Percentiles rank a stretch among this genome's conserved stretches.
Evolutionary conservation across 805 yeast genomes (phyloP).

Genomic region (Saturnispora sanitii): DNA sequence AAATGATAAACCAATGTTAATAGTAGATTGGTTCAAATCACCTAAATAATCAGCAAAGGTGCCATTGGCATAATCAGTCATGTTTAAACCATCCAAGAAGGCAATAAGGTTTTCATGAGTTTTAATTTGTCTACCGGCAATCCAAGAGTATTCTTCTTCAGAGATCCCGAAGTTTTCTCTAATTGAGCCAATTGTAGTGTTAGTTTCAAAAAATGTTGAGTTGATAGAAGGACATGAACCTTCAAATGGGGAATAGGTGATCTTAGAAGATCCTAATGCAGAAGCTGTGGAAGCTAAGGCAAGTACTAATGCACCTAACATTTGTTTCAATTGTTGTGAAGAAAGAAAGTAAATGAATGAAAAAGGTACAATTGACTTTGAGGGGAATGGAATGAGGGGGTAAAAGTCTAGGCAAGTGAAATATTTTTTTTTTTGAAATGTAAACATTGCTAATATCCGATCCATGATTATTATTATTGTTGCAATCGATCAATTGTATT

Average conservation of each 20-base stretch:
- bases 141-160: constrained; percentile 42
- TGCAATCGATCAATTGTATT: no score
- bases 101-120: constrained; percentile 34
- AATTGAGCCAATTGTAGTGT: constrained; percentile 14
- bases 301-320: constrained; percentile 1
- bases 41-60: constrained; percentile 30
- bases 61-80: constrained; percentile 36
- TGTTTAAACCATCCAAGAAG: constrained; percentile 35
- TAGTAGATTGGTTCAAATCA: constrained; percentile 25
- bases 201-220: constrained; percentile 3
- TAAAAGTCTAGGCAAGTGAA: background rate
- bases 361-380: background rate
- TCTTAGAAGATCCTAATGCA: constrained; percentile 22
- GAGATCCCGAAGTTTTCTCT: constrained; percentile 41
- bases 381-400: background rate
- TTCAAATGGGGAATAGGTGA: constrained; percentile 43
- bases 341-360: background rate
- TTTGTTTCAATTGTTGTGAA: background rate
- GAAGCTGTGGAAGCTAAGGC: constrained; percentile 13
- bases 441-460: background rate
- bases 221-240: constrained; percentile 36
- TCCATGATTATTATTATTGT: no score
- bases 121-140: constrained; percentile 34
- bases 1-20: constrained; percentile 48
- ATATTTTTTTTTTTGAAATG: background rate